Evolutionary conservation across 331 rosid species (phyloP).

Genomic region (Acacia concinna): DNA sequence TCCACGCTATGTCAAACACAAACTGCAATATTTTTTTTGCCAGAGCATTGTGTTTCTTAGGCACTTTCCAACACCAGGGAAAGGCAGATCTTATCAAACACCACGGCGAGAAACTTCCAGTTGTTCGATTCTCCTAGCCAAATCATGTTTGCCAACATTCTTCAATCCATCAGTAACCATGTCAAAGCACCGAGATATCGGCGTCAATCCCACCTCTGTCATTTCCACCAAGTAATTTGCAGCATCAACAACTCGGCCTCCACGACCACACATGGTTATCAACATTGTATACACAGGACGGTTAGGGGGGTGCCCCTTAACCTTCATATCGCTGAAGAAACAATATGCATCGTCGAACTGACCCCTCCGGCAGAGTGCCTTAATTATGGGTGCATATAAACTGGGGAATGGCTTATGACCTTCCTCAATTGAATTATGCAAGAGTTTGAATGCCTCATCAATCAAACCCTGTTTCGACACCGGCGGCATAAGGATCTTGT

Average conservation of each 20-base stretch:
- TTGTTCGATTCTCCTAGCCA: slow-evolving; percentile 73
- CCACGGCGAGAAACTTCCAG: slow-evolving; percentile 71
- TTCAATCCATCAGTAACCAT: slow-evolving; percentile 90
- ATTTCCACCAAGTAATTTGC: slow-evolving; percentile 82
- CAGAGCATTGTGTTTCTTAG: neutral
- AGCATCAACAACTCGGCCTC: slow-evolving; percentile 76
- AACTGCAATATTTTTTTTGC: neutral
- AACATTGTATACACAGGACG: slow-evolving; percentile 88
- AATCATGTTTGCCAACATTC: slow-evolving; percentile 85
- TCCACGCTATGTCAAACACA: neutral
- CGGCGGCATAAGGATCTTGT: slow-evolving; percentile 69
- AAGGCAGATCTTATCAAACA: slow-evolving; percentile 29
- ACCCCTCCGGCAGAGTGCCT: slow-evolving; percentile 75
- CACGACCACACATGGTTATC: slow-evolving; percentile 89
- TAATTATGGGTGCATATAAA: slow-evolving; percentile 73
- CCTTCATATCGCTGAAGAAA: slow-evolving; percentile 88
- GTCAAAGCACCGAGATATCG: slow-evolving; percentile 79
- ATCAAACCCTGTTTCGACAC: slow-evolving; percentile 61
- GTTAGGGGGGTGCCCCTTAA: slow-evolving; percentile 86
- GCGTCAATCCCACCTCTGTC: slow-evolving; percentile 80
- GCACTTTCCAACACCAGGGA: neutral
- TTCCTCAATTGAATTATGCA: slow-evolving; percentile 67
- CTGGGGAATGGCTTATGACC: slow-evolving; percentile 79
- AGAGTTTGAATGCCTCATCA: slow-evolving; percentile 68
- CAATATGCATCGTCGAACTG: slow-evolving; percentile 90